Evolutionary conservation across 768 basidiomycete species (phyloP), one percentile per base, ranked within the genome.

Genomic region (Collybia nuda): DNA sequence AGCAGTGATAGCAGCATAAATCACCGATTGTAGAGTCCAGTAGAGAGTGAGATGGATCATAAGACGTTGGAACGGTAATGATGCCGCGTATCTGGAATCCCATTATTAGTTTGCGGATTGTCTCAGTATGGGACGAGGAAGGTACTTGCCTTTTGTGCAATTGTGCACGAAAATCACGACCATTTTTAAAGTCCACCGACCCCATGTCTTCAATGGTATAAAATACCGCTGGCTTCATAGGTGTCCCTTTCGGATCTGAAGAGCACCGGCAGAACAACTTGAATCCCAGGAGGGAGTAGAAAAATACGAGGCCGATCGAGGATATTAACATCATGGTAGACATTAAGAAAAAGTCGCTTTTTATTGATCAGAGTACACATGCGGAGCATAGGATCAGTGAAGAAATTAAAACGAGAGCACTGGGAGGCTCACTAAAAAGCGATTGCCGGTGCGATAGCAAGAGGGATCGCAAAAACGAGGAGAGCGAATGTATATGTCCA

Each of bases 201-300:
- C 58, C 65, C n/a, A 67, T 56, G 42, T 67, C 67, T 50, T 69
- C 67, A 17, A 67, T 51, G 24, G 57, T 49, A 53, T 67, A 67
- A 53, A 65, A 67, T 5, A 61, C 65, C 5, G 62, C 66, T 23
- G 66, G 64, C 55, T 67, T 67, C 66, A 67, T 69, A 9, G 35
- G 47, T 24, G 50, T 51, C 2, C 67, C 65, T 17, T 52, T 47
- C 18, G 61, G 61, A 44, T 67, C 67, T 18, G 65, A 66, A 18
- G 66, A 69, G 42, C 63, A 66, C 15, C 61, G 56, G 35, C 60
- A 56, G 37, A 62, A 62, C 2, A 65, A 50, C 17, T 46, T 61
- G 14, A 58, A 62, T 12, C 56, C 48, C 44, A 67, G 58, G 14
- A 66, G 53, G 2, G 67, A 66, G 19, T 63, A 49, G 22, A 65